Evolutionary conservation across 2,329 filamentous ascomycete genomes (phyloP), one percentile per base, ranked within the genome.

Genomic region (Orbilia oligospora): DNA sequence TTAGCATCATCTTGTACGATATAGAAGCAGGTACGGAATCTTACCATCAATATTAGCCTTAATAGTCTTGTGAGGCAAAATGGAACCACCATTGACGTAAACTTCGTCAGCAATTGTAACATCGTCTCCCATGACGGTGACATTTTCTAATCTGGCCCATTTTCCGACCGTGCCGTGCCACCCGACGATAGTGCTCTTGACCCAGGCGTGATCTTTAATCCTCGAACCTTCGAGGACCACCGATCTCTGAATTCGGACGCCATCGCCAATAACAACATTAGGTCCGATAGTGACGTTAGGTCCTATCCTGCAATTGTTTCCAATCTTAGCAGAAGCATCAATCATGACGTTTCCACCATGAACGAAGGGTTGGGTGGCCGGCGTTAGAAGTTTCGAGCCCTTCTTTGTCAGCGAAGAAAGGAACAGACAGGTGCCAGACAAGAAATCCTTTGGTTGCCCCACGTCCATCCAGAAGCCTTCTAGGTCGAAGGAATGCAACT

Each of bases 381-480:
- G 88, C 6, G 91, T 90, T 65, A 98, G 92, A 79, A 92, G 88
- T 87, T 97, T 94, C 84, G 93, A 93, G 84, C 91, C 90, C 87
- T 92, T 94, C 90, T 97, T 97, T 76, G 94, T 89, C 78, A 98
- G 89, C 2, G 93, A 97, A 56, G 93, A 94, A 66, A 99, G 92
- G 87, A 97, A 98, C 80, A 99, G 89, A 87, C 95, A 98, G 80
- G 96, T 98, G 80, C 95, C 95, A 22, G 92, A 93, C 71, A 99
- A 88, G 89, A 98, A 99, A 84, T 99, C 95, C 88, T 98, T 99
- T 82, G 95, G 95, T 87, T 99, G 95, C 83, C 95, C 95, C 81
- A 99, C 93, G 83, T 98, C 95, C 95, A 98, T 98, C 95, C 95
- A 98, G 90, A 97, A 98, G 82, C 95, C 94, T 82, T 97, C 94